Percentiles rank a stretch among this genome's conserved stretches.
Evolutionary conservation across 768 basidiomycete species (phyloP).

Genomic region (Coprinopsis marcescibilis): DNA sequence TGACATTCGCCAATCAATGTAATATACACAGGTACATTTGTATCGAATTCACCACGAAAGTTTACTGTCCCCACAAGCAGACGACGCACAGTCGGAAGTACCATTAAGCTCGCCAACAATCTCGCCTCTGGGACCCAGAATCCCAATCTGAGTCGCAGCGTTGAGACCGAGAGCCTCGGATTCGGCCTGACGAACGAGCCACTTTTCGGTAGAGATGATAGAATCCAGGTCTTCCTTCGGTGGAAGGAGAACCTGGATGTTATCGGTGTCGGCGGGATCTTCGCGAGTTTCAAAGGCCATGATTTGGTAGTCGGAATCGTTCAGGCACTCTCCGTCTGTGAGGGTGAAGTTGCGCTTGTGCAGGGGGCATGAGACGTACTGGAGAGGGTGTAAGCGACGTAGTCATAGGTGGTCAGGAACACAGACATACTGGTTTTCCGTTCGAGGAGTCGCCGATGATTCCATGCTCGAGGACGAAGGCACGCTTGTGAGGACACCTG

Average conservation of each 20-base stretch:
- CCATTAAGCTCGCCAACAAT: neutral
- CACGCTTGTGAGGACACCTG: slow-evolving; percentile 41
- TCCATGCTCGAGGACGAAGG: slow-evolving; percentile 67
- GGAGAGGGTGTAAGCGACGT: slow-evolving; percentile 5
- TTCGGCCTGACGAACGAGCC: slow-evolving; percentile 53
- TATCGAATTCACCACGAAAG: slow-evolving; percentile 17
- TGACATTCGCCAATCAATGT: neutral
- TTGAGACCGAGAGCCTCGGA: slow-evolving; percentile 31
- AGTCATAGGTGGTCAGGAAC: neutral
- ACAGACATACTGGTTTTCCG: slow-evolving; percentile 46
- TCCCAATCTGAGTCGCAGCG: slow-evolving; percentile 26
- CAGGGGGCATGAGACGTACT: slow-evolving; percentile 44
- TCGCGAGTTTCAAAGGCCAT: slow-evolving; percentile 54
- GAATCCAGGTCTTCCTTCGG: slow-evolving; percentile 52
- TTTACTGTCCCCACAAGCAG: slow-evolving; percentile 12
- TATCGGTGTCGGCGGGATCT: slow-evolving; percentile 25
- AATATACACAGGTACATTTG: neutral
- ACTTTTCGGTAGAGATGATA: slow-evolving; percentile 58
- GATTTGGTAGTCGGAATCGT: slow-evolving; percentile 53
- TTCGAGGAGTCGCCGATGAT: slow-evolving; percentile 59
- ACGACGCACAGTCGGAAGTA: neutral
- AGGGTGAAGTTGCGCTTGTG: slow-evolving; percentile 66
- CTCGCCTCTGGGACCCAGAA: slow-evolving; percentile 16
- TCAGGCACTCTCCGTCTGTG: slow-evolving; percentile 49
- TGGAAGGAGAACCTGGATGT: slow-evolving; percentile 45